Evolutionary conservation across 2,329 filamentous ascomycete species (phyloP).

Genomic region (Hymenoscyphus fructigenus): DNA sequence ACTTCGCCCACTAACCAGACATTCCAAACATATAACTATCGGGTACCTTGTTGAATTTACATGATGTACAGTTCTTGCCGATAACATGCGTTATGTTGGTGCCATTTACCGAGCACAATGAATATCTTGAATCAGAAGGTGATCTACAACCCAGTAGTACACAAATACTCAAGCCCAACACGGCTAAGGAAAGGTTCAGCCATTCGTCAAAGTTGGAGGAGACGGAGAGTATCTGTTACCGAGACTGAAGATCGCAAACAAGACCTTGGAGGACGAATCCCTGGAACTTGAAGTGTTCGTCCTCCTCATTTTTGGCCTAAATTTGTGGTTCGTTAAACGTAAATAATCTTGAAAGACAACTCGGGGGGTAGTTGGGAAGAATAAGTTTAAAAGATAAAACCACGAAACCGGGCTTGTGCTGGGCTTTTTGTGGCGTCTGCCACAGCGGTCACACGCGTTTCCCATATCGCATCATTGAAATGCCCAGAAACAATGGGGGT

Average conservation of each 20-base stretch:
- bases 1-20: slow-evolving; percentile 5
- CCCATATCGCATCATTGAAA: neutral
- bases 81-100: slow-evolving; percentile 9
- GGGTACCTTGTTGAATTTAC: slow-evolving; percentile 3
- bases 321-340: neutral
- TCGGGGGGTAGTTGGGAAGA: neutral
- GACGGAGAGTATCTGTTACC: neutral
- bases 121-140: slow-evolving; percentile 5
- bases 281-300: neutral
- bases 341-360: neutral
- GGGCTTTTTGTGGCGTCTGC: neutral
- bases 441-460: neutral
- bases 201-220: neutral
- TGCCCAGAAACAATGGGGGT: neutral
- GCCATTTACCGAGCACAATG: slow-evolving; percentile 4
- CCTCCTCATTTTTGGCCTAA: neutral
- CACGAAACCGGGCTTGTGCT: neutral
- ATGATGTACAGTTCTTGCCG: slow-evolving; percentile 8
- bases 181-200: neutral
- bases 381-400: neutral
- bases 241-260: neutral
- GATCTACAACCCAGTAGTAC: slow-evolving; percentile 8
- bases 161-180: neutral
- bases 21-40: slow-evolving; percentile 12
- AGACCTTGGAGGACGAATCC: neutral